Evolutionary conservation across 805 yeast species (phyloP), one percentile per base, ranked within the genome.

Genomic region (Yarrowia bubula): DNA sequence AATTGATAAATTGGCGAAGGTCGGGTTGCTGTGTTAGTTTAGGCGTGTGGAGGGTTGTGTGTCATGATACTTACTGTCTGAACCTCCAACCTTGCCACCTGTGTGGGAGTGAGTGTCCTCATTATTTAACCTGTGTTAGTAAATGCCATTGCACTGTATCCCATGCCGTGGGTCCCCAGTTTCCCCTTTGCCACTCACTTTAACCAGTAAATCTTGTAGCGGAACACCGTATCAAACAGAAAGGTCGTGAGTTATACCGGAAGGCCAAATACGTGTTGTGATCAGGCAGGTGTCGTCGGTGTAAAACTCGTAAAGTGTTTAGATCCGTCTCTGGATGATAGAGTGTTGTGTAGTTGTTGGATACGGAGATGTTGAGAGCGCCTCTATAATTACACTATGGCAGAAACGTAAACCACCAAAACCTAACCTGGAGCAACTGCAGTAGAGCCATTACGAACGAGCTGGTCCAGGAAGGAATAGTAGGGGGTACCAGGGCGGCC

Each of bases 1-100:
- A 39, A 13, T 53, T 65, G 41, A 69, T 69, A 33, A 67, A 63
- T 14, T 60, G 64, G 47, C 68, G 67, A 14, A 70, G 67, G 62
- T 68, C 46, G 13, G 66, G 65, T 7, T 69, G 67, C 70, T 69
- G 48, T 47, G 38, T 63, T 14, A 35, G 47, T 15, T 38, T 18
- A 18, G 55, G 28, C 28, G 28, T 22, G 28, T 22, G 28, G 28
- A 22, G 28, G 28, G 28, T 22, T 22, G 5, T 22, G 28, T 22
- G 28, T 22, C 28, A 5, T 6, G 5, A 22, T 55, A 55, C 61
- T 55, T 8, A 55, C 61, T 28, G 61, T 41, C 13, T 55, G 61
- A 33, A 55, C 61, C 38, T 39, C 61, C 38, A 55, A 13, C 61
- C 61, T 55, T 41, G 61, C 61, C 47, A 55, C 47, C 38, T 55